Conservation (phyloP, 2,329 filamentous ascomycete genomes). For the Hymenoscyphus salicellus region DNA sequence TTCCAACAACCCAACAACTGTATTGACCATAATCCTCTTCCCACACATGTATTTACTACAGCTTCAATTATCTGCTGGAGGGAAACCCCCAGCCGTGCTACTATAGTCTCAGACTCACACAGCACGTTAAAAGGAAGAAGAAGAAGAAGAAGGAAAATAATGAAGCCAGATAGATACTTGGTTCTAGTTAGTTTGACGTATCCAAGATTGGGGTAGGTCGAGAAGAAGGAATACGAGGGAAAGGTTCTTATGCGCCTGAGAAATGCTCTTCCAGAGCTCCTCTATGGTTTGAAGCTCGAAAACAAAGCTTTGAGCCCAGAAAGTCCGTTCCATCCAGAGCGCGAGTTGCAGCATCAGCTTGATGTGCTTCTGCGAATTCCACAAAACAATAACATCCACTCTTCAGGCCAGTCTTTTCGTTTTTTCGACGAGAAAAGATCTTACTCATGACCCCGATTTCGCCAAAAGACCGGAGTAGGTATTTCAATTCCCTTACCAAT, state of each 20-base stretch:
- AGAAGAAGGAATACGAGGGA: neutral
- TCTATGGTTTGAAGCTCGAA: neutral
- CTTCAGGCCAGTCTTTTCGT: conserved; percentile 49
- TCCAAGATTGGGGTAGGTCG: too few species aligned
- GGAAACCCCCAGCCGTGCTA: too few species aligned
- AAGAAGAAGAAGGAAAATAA: too few species aligned
- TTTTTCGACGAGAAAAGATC: conserved; percentile 52
- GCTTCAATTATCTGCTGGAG: too few species aligned
- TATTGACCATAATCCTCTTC: too few species aligned
- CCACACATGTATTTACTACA: too few species aligned
- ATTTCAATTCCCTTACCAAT: conserved; percentile 34
- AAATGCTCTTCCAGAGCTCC: conserved; percentile 7
- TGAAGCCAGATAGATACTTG: too few species aligned
- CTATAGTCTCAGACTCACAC: too few species aligned
- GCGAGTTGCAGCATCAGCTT: conserved; percentile 52
- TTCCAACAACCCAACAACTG: too few species aligned
- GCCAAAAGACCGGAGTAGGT: conserved; percentile 44
- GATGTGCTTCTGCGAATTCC: conserved; percentile 53
- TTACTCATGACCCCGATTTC: conserved; percentile 44
- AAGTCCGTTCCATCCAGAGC: conserved; percentile 36
- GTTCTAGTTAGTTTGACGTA: too few species aligned
- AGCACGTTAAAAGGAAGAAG: too few species aligned
- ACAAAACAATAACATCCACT: conserved; percentile 63
- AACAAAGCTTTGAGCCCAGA: conserved; percentile 22
- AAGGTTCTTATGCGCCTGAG: neutral